phyloP scores from a whole-genome alignment of 148 eudicot species.

The Limonium bicolor region DNA sequence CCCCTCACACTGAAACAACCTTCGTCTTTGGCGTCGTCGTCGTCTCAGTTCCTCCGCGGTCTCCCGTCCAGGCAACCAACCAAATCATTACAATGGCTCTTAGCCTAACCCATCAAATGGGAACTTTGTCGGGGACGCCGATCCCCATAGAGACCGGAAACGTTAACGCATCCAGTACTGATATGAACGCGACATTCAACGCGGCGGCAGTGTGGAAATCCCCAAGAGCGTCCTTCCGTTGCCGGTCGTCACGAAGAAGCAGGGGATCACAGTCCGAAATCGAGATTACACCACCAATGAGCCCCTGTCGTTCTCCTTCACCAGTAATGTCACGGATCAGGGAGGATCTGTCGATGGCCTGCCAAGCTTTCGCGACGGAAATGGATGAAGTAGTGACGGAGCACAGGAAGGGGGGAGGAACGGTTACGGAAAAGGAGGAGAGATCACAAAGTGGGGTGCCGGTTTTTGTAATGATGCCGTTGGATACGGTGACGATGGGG shows the following conservation, averaged over 20 bases:
- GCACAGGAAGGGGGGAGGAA: slow-evolving; percentile 1
- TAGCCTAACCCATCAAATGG: slow-evolving; percentile 1
- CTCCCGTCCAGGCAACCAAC: too few relatives aligned
- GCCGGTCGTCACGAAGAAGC: not conserved
- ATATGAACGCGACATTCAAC: slow-evolving; percentile 1
- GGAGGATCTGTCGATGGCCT: slow-evolving; percentile 19
- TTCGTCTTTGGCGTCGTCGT: too few relatives aligned
- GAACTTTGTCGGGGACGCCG: slow-evolving; percentile 3
- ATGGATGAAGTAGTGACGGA: not conserved
- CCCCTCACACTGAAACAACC: too few relatives aligned
- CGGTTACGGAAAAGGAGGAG: slow-evolving; percentile 11
- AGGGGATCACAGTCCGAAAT: slow-evolving; percentile 3
- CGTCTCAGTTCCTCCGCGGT: too few relatives aligned
- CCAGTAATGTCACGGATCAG: slow-evolving; percentile 5
- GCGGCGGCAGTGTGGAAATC: slow-evolving; percentile 19
- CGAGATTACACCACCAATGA: slow-evolving; percentile 16
- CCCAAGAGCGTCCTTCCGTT: not conserved
- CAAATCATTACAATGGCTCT: too few relatives aligned
- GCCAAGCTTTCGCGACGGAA: slow-evolving; percentile 13
- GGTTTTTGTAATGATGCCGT: slow-evolving; percentile 67
- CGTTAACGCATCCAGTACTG: not conserved
- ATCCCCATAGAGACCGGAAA: not conserved
- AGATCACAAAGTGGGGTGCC: too few relatives aligned
- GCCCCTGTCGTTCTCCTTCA: slow-evolving; percentile 17
- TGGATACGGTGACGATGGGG: slow-evolving; percentile 50